A percentile compares a stretch with the other conserved stretches of the same genome.
These are phyloP conservation scores for Circinella umbellata DNA, from an alignment of 371 early-diverging fungal genomes.

Conservation along the genomic window DNA sequence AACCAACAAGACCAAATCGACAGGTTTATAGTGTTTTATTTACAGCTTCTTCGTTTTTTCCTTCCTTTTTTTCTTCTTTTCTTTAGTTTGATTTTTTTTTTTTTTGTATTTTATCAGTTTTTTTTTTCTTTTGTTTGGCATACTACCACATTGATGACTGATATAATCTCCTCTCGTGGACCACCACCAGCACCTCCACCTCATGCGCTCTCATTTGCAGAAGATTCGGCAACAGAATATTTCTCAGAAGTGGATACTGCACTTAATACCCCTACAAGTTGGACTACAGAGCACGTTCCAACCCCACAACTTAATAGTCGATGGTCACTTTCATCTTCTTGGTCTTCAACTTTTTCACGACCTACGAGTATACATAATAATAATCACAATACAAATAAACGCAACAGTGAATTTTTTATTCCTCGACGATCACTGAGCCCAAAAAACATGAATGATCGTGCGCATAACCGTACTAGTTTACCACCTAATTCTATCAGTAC, in stretches of 20 bases:
- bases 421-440: background rate
- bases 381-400: conserved; percentile 7
- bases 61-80: background rate
- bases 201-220: background rate
- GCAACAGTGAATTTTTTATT: conserved; percentile 1
- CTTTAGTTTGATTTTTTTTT: background rate
- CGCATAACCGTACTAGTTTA: background rate
- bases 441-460: background rate
- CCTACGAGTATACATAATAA: background rate
- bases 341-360: conserved; percentile 13
- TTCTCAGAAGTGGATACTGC: conserved; percentile 11
- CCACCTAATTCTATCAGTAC: background rate
- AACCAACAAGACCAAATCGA: background rate
- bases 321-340: conserved; percentile 14
- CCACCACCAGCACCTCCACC: conserved; percentile 10
- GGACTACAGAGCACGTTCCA: conserved; percentile 1
- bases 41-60: background rate
- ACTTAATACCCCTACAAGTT: conserved; percentile 15
- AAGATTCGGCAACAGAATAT: background rate
- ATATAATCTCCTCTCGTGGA: background rate
- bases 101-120: background rate
- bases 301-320: conserved; percentile 1
- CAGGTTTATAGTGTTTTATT: background rate
- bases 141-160: background rate
- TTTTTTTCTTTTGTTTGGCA: background rate